phyloP scores from a whole-genome alignment of 139 green algal genomes.

The Tetradesmus lagerheimii region DNA sequence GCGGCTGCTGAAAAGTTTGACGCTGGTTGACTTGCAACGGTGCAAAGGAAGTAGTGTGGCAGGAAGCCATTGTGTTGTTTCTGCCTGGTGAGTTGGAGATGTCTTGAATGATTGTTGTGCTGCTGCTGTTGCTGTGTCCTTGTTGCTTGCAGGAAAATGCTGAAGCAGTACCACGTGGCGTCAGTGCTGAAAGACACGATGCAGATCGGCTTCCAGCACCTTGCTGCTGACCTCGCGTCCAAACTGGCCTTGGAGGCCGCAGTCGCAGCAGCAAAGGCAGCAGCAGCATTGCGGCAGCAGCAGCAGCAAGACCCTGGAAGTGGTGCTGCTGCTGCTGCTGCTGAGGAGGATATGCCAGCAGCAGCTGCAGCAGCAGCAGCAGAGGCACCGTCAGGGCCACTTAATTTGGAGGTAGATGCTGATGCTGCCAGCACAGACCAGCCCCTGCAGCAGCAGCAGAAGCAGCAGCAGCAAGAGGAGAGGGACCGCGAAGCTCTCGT shows the following conservation, averaged over 20 bases:
- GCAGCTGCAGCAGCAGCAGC: neutral
- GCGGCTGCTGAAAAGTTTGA: neutral
- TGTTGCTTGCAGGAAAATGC: neutral
- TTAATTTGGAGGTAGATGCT: too few species aligned
- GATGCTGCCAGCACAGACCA: neutral
- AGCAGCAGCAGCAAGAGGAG: neutral
- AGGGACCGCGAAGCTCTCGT: neutral
- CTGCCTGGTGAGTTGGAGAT: too few species aligned
- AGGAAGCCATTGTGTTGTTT: too few species aligned
- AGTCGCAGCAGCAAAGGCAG: neutral
- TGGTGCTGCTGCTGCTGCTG: neutral
- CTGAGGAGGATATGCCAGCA: neutral
- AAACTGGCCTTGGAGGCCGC: neutral
- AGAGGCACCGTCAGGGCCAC: neutral
- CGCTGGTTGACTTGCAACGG: too few species aligned
- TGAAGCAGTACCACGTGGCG: slow-evolving; percentile 39
- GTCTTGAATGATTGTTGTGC: neutral
- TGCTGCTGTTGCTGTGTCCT: neutral
- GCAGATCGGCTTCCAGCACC: slow-evolving; percentile 17
- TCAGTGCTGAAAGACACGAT: slow-evolving; percentile 20
- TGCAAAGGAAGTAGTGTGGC: too few species aligned
- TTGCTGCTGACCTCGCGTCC: neutral
- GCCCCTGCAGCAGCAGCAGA: neutral
- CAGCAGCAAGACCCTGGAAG: neutral
- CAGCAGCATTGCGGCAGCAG: neutral